Evolutionary conservation across 371 early-diverging fungal genomes (phyloP), one percentile per base, ranked within the genome.

Genomic region (Catenaria anguillulae): DNA sequence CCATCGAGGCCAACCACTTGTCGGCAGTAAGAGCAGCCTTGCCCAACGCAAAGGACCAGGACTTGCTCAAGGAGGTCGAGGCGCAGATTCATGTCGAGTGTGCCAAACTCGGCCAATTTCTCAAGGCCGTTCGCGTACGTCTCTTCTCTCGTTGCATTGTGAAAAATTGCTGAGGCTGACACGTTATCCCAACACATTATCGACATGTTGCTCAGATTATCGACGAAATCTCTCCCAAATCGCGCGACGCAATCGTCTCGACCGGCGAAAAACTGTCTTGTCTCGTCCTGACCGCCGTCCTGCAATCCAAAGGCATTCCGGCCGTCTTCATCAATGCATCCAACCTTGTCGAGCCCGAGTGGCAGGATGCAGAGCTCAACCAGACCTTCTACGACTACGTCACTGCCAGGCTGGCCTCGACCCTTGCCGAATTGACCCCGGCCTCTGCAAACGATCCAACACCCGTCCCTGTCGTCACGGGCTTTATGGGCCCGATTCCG

Each of bases 401-500:
- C 31, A 48, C 56, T 2, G 34, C 6, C 31, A 34, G 61, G 24
- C 29, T 65, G 24, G 65, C 12, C 31, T 33, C 35, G 37, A 29
- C 31, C 23, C 26, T 65, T 33, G 56, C 26, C 21, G 45, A 4
- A 2, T 12, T 21, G 34, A 23, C 45, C 15, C 15, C 40, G 59
- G 13, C 15, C 34, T 4, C 8, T 8, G 29, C 59, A 15, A 13
- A 13, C 34, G 15, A 8, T 19, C 15, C 34, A 15, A 17, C 5
- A 5, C 5, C 17, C 17, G n/a, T 43, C 59, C 59, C 59, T 13
- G 43, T 58, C 24, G 37, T 58, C 26, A 36, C 45, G 73, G 91
- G 98, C 24, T 98, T 85, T 75, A 86, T 98, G 75, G 97, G 98
- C 19, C 85, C 86, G 26, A 91, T 94, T 2, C 98, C 98, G 21